These are phyloP conservation scores for Anisogramma anomala DNA, from an alignment of 2,329 filamentous ascomycete species.

Conservation along the genomic window DNA sequence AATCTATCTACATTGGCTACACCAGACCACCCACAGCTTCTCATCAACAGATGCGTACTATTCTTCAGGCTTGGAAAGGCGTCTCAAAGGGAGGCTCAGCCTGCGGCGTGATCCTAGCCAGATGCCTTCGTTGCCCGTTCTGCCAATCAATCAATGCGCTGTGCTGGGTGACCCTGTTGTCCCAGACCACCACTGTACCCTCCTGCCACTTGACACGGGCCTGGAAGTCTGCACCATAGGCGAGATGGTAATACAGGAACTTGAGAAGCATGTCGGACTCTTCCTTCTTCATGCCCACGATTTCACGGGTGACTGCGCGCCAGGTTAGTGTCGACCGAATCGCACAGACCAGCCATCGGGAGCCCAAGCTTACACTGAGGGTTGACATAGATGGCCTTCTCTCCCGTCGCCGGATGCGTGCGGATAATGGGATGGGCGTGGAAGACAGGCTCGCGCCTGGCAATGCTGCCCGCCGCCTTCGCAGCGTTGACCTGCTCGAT, in stretches of 20 bases:
- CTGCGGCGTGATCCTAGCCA: slow-evolving; percentile 74
- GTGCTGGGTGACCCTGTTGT: slow-evolving; percentile 71
- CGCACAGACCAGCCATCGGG: not conserved
- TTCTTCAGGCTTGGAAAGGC: slow-evolving; percentile 33
- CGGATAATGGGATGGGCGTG: slow-evolving; percentile 67
- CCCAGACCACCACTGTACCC: slow-evolving; percentile 77
- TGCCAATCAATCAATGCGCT: slow-evolving; percentile 75
- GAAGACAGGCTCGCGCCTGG: slow-evolving; percentile 62
- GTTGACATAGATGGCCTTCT: slow-evolving; percentile 77
- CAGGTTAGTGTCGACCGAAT: slow-evolving; percentile 14
- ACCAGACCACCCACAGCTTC: not conserved
- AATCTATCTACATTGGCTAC: not conserved
- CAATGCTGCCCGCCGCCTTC: slow-evolving; percentile 54
- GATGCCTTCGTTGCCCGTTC: slow-evolving; percentile 62
- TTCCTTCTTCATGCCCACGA: slow-evolving; percentile 76
- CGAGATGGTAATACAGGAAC: slow-evolving; percentile 67
- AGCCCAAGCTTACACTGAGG: slow-evolving; percentile 54
- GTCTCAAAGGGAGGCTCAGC: slow-evolving; percentile 70
- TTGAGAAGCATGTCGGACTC: slow-evolving; percentile 69
- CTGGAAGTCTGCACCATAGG: slow-evolving; percentile 61
- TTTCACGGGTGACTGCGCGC: slow-evolving; percentile 58
- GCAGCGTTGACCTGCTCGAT: slow-evolving; percentile 67
- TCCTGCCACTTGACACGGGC: slow-evolving; percentile 65
- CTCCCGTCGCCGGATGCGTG: slow-evolving; percentile 71
- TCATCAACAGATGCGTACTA: no score